Evolutionary conservation across 306 rosid genomes (phyloP), one percentile per base, ranked within the genome.

Genomic region (Prunus davidiana): DNA sequence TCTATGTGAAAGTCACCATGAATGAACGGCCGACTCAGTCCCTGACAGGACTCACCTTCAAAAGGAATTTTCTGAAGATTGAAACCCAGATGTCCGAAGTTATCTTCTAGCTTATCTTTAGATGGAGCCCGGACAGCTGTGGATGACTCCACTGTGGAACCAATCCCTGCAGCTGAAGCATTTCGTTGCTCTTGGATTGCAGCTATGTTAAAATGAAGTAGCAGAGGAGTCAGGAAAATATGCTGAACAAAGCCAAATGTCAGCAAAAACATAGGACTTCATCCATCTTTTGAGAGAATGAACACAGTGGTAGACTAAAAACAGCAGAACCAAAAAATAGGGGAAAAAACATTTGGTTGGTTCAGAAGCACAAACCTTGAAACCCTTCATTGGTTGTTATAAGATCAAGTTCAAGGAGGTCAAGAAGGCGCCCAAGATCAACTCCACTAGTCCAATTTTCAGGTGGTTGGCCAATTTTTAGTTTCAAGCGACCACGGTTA

Each of bases 401-500:
- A 68, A 92, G 93, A 84, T 96, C 97, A 57, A 96, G 96, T 76
- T 96, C 99, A 63, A 96, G 96, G 68, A 92, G 99, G 79, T 96
- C 92, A 65, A 96, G 89, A 83, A 92, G 93, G 56, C 99, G 93
- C 52, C 99, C 99, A 65, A 96, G 99, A 87, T 96, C 99, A 77
- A 96, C 99, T 73, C 99, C 99, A 79, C 99, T 96, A n/a, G 99
- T 96, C 99, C 98, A 96, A 82, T 96, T 96, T 78, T 89, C 97
- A 4, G 99, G 99, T 18, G 96, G 87, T 76, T 83, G 93, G 63
- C 99, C 99, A 83, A 87, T 87, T 89, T 84, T 89, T 75, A 96
- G 80, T 86, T 96, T 96, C 84, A 96, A 80, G 9, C 96, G 91
- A 55, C 99, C 99, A 56, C 99, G 87, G 76, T 96, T 96, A 77